phyloP scores from a whole-genome alignment of 345 rosid genomes.

The Durio zibethinus region DNA sequence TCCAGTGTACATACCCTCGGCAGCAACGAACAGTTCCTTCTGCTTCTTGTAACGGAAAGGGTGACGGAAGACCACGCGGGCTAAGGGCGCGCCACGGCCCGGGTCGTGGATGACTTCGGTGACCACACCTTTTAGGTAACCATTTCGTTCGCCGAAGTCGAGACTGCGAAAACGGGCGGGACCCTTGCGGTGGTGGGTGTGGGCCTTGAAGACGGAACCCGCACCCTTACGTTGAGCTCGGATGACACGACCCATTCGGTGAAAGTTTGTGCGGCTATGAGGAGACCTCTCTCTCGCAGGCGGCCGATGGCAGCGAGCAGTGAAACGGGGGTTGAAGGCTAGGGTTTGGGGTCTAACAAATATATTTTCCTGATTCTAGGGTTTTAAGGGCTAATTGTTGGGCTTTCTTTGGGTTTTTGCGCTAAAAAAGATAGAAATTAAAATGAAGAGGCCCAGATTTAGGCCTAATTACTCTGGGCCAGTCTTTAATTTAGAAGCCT shows the following conservation, averaged over 20 bases:
- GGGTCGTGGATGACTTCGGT: conserved; percentile 70
- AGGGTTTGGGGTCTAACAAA: too few species aligned
- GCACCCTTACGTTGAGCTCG: conserved; percentile 78
- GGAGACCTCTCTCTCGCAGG: too few species aligned
- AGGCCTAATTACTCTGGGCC: too few species aligned
- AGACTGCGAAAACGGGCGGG: conserved; percentile 64
- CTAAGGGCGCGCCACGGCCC: conserved; percentile 64
- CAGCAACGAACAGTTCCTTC: conserved; percentile 70
- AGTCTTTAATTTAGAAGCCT: too few species aligned
- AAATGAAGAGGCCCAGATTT: too few species aligned
- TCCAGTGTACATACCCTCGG: conserved; percentile 50
- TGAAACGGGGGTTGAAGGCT: too few species aligned
- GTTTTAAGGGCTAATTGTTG: too few species aligned
- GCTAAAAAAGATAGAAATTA: too few species aligned
- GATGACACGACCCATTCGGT: conserved; percentile 57
- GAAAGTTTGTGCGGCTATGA: too few species aligned
- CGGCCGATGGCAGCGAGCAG: too few species aligned
- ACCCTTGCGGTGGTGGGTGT: conserved; percentile 76
- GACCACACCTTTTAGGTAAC: conserved; percentile 57
- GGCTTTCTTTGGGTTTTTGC: too few species aligned
- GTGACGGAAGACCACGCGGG: conserved; percentile 61
- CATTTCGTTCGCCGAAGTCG: conserved; percentile 68
- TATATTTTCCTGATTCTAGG: too few species aligned
- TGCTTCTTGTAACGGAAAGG: conserved; percentile 65
- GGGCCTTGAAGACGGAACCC: conserved; percentile 71